These are phyloP conservation scores for Metschnikowia koreensis DNA, from an alignment of 805 yeast species.

Conservation along the genomic window DNA sequence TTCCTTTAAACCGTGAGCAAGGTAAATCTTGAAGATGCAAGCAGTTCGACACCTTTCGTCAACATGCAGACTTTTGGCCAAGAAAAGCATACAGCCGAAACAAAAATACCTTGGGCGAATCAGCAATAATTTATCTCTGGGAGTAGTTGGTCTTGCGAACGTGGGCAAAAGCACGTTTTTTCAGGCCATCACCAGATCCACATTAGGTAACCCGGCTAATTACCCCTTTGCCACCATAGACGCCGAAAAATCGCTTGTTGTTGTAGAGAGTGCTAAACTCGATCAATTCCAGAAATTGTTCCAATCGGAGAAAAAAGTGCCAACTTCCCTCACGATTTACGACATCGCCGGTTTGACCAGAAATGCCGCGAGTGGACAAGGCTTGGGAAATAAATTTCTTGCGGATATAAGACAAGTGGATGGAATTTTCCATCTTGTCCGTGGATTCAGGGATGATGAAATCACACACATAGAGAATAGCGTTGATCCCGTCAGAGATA, in stretches of 20 bases:
- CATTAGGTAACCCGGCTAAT: constrained; percentile 94
- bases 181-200: constrained; percentile 93
- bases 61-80: constrained; percentile 14
- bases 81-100: constrained; percentile 9
- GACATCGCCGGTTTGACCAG: constrained; percentile 98
- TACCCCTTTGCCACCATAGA: constrained; percentile 98
- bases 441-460: constrained; percentile 54
- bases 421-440: constrained; percentile 95
- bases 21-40: constrained; percentile 3
- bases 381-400: constrained; percentile 96
- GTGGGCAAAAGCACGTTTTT: constrained; percentile 97
- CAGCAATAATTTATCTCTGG: constrained; percentile 33
- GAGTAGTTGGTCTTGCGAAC: constrained; percentile 93
- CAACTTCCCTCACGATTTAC: constrained; percentile 88
- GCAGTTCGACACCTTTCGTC: constrained; percentile 12
- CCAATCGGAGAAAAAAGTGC: constrained; percentile 81
- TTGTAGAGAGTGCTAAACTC: constrained; percentile 87
- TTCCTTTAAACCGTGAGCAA: not conserved
- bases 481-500: constrained; percentile 21
- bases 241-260: constrained; percentile 96
- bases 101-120: constrained; percentile 18
- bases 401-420: constrained; percentile 96
- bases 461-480: constrained; percentile 20
- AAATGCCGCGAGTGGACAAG: constrained; percentile 96
- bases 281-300: constrained; percentile 73